Evolutionary conservation across 2,329 filamentous ascomycete species (phyloP), one percentile per base, ranked within the genome.

Genomic region (Bipolaris cookei): DNA sequence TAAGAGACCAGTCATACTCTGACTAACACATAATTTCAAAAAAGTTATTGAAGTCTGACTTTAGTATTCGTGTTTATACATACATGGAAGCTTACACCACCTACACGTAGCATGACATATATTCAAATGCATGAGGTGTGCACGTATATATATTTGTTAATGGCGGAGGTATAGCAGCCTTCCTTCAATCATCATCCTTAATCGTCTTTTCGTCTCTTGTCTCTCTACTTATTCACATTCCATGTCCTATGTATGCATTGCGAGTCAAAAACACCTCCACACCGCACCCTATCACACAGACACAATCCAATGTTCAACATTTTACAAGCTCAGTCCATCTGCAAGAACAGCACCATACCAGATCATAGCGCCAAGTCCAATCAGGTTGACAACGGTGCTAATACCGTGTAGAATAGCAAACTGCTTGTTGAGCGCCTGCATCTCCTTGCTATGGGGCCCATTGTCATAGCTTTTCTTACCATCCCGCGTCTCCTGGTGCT

Each of bases 401-500:
- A 90, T 79, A 5, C 93, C 91, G 76, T 99, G 95, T 55, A 97
- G 77, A 60, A 84, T 85, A 14, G 85, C 86, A 76, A 98, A 98
- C 56, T 61, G 51, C 58, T 57, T 67, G 51, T 78, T 78, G 64
- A 78, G 39, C n/a, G 37, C 59, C 66, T 86, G 77, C 93, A 98
- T 97, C 79, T 94, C 91, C 66, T 88, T 83, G 4, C 90, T 95
- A 70, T 96, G 91, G 37, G 92, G 90, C 1, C 88, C 84, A 50
- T 85, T 80, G 63, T 96, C 92, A 70, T 90, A 90, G 76, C 88
- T 91, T 74, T 90, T 90, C 83, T 96, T 97, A 52, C 92, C 92
- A 73, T 97, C 94, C 68, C 89, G 87, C 60, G 89, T 92, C 82
- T 94, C 93, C 82, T 97, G 94, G 46, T 88, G 84, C 69, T 90